Conservation (phyloP, 306 rosid species). For the Glycine tomentella region DNA sequence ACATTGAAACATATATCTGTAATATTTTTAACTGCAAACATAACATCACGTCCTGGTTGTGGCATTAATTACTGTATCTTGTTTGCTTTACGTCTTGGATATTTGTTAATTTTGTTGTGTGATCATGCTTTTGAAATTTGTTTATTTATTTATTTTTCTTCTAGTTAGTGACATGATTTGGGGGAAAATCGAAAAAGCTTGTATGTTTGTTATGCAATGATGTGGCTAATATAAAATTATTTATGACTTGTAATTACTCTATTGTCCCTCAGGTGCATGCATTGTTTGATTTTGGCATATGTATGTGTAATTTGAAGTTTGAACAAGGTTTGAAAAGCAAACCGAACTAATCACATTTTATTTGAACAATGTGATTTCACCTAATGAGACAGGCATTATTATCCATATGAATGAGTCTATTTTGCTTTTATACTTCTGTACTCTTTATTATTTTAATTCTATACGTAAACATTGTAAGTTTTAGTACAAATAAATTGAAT, state of each 20-base stretch:
- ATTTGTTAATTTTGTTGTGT: background rate
- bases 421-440: background rate
- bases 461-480: too few relatives aligned
- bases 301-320: background rate
- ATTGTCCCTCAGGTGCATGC: conserved; percentile 30
- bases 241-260: background rate
- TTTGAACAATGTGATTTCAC: background rate
- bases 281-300: conserved; percentile 6
- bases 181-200: conserved; percentile 36
- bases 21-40: too few relatives aligned
- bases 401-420: background rate
- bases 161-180: conserved; percentile 17
- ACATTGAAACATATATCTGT: too few relatives aligned
- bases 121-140: background rate
- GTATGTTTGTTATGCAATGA: conserved; percentile 18
- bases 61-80: background rate
- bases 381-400: background rate
- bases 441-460: too few relatives aligned
- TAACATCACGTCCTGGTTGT: background rate
- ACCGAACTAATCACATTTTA: background rate
- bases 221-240: conserved; percentile 15
- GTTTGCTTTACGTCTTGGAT: background rate
- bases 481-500: too few relatives aligned
- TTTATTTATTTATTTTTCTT: background rate
- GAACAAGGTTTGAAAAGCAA: background rate